Percentiles rank a stretch among this genome's conserved stretches.
Evolutionary conservation across 106 monocot species (phyloP).

Genomic region (Narthecium ossifragum): DNA sequence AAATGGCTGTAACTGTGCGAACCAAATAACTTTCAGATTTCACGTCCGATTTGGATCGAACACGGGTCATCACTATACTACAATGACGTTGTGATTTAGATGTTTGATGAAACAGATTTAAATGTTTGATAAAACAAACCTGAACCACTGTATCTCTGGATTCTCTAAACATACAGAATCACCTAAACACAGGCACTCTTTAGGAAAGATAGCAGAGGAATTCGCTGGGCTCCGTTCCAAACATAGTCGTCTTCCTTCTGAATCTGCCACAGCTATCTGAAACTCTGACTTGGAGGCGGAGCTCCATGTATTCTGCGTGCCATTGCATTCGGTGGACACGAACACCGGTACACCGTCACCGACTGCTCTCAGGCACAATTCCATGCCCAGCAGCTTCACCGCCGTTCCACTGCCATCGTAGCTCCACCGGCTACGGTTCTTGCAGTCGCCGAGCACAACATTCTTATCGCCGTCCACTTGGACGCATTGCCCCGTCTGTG

Average conservation of each 20-base stretch:
- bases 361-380: constrained; percentile 8
- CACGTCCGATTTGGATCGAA: too few relatives aligned
- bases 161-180: constrained; percentile 19
- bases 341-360: constrained; percentile 13
- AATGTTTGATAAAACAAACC: constrained; percentile 25
- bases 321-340: constrained; percentile 14
- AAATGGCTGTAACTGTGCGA: too few relatives aligned
- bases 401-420: constrained; percentile 6
- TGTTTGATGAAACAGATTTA: too few relatives aligned
- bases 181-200: constrained; percentile 23
- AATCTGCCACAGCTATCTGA: constrained; percentile 7
- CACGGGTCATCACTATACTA: too few relatives aligned
- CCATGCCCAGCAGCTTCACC: background rate
- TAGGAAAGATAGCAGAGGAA: constrained; percentile 1
- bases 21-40: too few relatives aligned
- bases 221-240: constrained; percentile 10
- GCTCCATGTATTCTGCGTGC: constrained; percentile 12
- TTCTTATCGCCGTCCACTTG: background rate
- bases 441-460: constrained; percentile 18
- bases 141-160: constrained; percentile 41
- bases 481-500: constrained; percentile 29
- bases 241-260: constrained; percentile 16
- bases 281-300: constrained; percentile 7
- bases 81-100: too few relatives aligned
- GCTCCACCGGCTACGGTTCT: constrained; percentile 19